Evolutionary conservation across 345 rosid genomes (phyloP), one percentile per base, ranked within the genome.

Genomic region (Acer saccharum): DNA sequence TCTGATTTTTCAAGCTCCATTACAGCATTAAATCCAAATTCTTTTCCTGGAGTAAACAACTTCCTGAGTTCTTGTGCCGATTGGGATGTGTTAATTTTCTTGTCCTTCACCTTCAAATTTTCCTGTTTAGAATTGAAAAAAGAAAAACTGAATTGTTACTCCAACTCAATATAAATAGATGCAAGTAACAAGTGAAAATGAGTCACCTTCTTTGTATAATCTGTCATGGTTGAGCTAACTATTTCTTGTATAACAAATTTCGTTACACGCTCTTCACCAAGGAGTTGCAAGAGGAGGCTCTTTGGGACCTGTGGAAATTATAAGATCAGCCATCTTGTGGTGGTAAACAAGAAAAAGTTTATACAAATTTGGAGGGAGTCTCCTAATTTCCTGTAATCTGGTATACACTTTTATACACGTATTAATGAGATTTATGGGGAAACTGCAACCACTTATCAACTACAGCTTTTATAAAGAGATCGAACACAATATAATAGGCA

Each of bases 181-280:
- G n/a, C 57, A 35, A 14, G 52, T 39, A 75, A 9, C 66, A 25
- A 17, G 39, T 39, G 44, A 16, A 1, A 43, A 72, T 17, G 43
- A 55, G 69, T 86, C 1, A 73, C 95, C 91, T 86, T 87, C 80
- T 86, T 80, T 23, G 75, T 84, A 70, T 85, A 91, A 84, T 89
- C 90, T 1, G 91, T 88, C 72, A 89, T 65, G n/a, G 88, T 88
- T n/a, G 91, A 78, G 75, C 82, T 86, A 29, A 91, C 90, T 75
- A 89, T 87, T 83, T 91, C 91, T 81, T 88, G 86, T 25, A 89
- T 81, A 43, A 88, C 91, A 81, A 91, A 91, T 54, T 88, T 86
- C 46, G 87, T 91, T 29, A 89, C 91, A 0, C 85, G 84, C 6
- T 88, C 89, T 81, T 89, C 83, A 10, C 93, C 91, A 11, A 91